phyloP scores from a whole-genome alignment of 2,329 filamentous ascomycete species.

The Plectosphaerella sp. region DNA sequence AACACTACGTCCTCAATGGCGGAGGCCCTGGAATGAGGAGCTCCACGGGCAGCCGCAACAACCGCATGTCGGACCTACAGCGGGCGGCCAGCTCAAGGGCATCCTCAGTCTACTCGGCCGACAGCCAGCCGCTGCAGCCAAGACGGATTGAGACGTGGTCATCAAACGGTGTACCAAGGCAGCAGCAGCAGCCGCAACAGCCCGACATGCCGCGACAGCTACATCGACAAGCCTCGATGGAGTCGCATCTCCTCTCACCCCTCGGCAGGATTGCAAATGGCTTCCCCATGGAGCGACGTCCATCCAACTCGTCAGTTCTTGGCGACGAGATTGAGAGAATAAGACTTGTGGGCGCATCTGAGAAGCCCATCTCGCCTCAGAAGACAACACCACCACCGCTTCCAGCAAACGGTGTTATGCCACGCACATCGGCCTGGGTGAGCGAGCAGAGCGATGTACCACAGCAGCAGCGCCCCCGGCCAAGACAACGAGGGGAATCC shows the following conservation, averaged over 20 bases:
- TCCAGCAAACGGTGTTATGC: background rate
- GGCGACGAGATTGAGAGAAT: conserved; percentile 3
- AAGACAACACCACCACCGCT: background rate
- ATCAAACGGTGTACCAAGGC: background rate
- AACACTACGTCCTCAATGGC: background rate
- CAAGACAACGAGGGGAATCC: background rate
- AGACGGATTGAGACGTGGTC: background rate
- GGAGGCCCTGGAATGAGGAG: background rate
- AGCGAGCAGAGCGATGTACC: background rate
- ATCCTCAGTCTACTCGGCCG: background rate
- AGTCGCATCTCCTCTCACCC: background rate
- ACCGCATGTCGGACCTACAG: conserved; percentile 1
- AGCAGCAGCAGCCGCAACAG: background rate
- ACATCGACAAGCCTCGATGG: background rate
- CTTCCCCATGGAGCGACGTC: background rate
- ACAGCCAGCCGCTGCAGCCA: background rate
- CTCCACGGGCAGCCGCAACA: background rate
- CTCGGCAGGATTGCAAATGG: background rate
- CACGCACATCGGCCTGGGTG: conserved; percentile 2
- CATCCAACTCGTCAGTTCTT: conserved; percentile 3
- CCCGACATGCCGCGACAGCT: background rate
- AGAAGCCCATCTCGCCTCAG: background rate
- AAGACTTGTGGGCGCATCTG: background rate
- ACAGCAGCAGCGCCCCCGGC: background rate
- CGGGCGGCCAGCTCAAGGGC: conserved; percentile 1